Percentiles rank a stretch among this genome's conserved stretches.
Evolutionary conservation across 176 grass and related monocot genomes (phyloP).

Genomic region (Alloteropsis semialata): DNA sequence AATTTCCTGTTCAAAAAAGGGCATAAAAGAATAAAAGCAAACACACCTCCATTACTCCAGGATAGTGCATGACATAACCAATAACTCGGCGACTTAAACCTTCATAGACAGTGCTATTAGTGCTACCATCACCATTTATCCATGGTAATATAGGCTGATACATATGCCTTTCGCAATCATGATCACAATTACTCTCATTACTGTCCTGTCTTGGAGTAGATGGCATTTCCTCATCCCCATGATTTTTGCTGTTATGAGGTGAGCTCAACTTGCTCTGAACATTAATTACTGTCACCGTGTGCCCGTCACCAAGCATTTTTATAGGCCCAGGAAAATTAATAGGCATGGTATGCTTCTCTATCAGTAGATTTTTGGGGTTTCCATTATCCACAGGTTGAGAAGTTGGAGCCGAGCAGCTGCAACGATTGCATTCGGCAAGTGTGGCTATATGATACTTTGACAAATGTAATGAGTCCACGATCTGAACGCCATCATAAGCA

Average conservation of each 20-base stretch:
- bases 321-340: conserved; percentile 38
- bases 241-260: conserved; percentile 20
- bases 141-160: conserved; percentile 86
- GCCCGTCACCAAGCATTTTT: conserved; percentile 69
- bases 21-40: conserved; percentile 11
- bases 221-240: conserved; percentile 1
- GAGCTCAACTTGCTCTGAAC: conserved; percentile 30
- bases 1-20: not conserved
- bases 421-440: conserved; percentile 27
- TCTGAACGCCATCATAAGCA: conserved; percentile 64
- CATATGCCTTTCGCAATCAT: conserved; percentile 29
- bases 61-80: conserved; percentile 84
- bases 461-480: conserved; percentile 72
- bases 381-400: conserved; percentile 38
- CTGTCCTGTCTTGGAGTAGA: conserved; percentile 21
- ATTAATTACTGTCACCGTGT: conserved; percentile 75
- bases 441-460: conserved; percentile 81
- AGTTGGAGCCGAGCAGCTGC: conserved; percentile 30
- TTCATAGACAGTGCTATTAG: conserved; percentile 68
- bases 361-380: conserved; percentile 30
- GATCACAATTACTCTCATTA: conserved; percentile 23
- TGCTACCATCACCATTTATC: conserved; percentile 94
- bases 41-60: conserved; percentile 71
- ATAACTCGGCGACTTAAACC: conserved; percentile 76
- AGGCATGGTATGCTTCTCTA: conserved; percentile 28